These are phyloP conservation scores for Citrus inodora DNA, from an alignment of 345 rosid genomes.

Conservation along the genomic window DNA sequence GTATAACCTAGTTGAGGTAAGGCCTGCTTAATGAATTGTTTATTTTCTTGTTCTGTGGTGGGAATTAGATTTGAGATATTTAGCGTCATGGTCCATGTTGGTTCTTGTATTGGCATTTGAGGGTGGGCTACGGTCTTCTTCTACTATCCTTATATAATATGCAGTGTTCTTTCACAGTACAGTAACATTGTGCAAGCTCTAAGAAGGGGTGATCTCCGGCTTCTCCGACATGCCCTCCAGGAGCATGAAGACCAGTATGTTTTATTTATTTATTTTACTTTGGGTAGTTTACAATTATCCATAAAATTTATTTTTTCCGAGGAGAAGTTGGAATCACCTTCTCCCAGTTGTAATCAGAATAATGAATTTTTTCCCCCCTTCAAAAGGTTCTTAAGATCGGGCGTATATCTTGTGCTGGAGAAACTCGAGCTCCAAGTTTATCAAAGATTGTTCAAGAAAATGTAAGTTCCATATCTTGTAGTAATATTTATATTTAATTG, in stretches of 20 bases:
- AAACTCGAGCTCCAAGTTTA: constrained; percentile 97
- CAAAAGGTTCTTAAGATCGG: constrained; percentile 86
- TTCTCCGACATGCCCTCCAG: constrained; percentile 81
- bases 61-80: not conserved
- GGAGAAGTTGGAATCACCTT: not conserved
- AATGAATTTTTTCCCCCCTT: not conserved
- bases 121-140: not conserved
- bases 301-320: not conserved
- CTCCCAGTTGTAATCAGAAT: not conserved
- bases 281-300: not conserved
- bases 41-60: not conserved
- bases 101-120: not conserved
- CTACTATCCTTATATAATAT: constrained; percentile 10
- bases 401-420: constrained; percentile 93
- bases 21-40: constrained; percentile 7
- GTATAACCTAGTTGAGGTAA: constrained; percentile 77
- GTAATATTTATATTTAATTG: not conserved
- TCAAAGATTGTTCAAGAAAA: constrained; percentile 90
- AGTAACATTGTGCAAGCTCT: constrained; percentile 65
- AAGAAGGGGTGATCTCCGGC: constrained; percentile 81
- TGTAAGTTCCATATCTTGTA: constrained; percentile 41
- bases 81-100: not conserved
- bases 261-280: constrained; percentile 4
- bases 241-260: constrained; percentile 82
- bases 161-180: constrained; percentile 49